These are phyloP conservation scores for Coccinonectria pachysandricola DNA, from an alignment of 2,329 filamentous ascomycete genomes.

Conservation along the genomic window DNA sequence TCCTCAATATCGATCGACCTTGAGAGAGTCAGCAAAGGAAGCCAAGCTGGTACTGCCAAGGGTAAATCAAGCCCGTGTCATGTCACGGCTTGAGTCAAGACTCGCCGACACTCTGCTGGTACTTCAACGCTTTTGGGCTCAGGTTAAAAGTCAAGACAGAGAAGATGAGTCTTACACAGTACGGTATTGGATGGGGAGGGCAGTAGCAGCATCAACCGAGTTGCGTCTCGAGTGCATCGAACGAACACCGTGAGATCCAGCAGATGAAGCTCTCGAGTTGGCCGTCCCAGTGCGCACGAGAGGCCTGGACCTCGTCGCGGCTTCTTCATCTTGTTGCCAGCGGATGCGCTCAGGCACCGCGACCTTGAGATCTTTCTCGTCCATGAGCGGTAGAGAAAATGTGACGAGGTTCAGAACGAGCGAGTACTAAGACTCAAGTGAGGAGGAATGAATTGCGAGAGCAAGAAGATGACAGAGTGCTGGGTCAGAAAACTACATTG, in stretches of 20 bases:
- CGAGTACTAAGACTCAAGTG: not conserved
- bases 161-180: slow-evolving; percentile 9
- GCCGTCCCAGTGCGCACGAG: too few relatives aligned
- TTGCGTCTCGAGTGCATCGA: slow-evolving; percentile 7
- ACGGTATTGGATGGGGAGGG: slow-evolving; percentile 11
- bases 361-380: slow-evolving; percentile 8
- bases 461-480: slow-evolving; percentile 5
- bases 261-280: too few relatives aligned
- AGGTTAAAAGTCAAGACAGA: too few relatives aligned
- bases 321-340: slow-evolving; percentile 11
- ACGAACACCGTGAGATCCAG: too few relatives aligned
- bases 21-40: slow-evolving; percentile 3
- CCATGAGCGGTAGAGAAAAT: slow-evolving; percentile 5
- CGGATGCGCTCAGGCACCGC: slow-evolving; percentile 9
- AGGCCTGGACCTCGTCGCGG: slow-evolving; percentile 7
- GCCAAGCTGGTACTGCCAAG: too few relatives aligned
- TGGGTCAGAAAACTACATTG: too few relatives aligned
- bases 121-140: too few relatives aligned
- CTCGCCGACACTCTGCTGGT: too few relatives aligned
- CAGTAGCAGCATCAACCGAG: slow-evolving; percentile 7
- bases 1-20: slow-evolving; percentile 14
- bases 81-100: too few relatives aligned
- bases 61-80: too few relatives aligned
- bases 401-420: too few relatives aligned
- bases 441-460: slow-evolving; percentile 1